Conservation (phyloP, 164 flowering plant genomes). For the Hamamelis virginiana region DNA sequence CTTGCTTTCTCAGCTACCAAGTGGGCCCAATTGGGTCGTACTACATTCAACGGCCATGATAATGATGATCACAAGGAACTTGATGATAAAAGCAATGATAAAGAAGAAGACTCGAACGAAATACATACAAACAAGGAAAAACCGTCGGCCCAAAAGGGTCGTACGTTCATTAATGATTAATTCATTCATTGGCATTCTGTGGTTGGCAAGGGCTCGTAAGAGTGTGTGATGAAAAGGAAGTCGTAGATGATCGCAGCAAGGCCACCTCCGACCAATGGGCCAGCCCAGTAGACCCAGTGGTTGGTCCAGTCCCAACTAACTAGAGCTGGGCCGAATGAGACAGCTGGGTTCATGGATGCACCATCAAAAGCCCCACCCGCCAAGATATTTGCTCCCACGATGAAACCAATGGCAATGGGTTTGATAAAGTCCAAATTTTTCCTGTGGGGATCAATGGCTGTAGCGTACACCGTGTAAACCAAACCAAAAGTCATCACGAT, state of each 20-base stretch:
- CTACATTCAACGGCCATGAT: no score
- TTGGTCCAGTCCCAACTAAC: background rate
- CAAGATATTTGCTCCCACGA: background rate
- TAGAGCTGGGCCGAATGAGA: background rate
- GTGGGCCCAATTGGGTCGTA: no score
- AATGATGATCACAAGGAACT: no score
- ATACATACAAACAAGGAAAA: no score
- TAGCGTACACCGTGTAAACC: slow-evolving; percentile 11
- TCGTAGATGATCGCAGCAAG: background rate
- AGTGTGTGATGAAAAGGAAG: no score
- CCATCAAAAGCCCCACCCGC: background rate
- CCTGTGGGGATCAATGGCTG: slow-evolving; percentile 10
- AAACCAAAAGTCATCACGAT: slow-evolving; percentile 8
- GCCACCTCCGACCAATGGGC: background rate
- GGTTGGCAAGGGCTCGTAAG: no score
- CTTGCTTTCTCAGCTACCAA: no score
- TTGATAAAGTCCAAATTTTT: background rate
- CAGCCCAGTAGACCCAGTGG: background rate
- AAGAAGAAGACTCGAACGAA: no score
- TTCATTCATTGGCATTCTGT: no score
- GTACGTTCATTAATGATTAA: no score
- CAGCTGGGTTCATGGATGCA: background rate
- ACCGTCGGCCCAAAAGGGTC: no score
- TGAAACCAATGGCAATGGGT: slow-evolving; percentile 5
- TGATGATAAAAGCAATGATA: no score